phyloP scores from a whole-genome alignment of 2,329 filamentous ascomycete genomes.

The Intubia oerlemansii region DNA sequence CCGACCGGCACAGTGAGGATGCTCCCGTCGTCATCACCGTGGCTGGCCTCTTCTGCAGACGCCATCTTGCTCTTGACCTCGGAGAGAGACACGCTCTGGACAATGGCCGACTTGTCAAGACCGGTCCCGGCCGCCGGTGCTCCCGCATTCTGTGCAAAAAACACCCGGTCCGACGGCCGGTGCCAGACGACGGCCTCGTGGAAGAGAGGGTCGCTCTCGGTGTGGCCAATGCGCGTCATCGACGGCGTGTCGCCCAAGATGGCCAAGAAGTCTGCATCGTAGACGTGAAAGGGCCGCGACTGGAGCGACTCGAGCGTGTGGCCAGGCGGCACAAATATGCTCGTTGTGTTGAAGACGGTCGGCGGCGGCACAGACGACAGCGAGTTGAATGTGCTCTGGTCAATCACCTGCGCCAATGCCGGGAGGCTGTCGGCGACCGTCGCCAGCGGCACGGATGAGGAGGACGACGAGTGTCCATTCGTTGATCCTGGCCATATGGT shows the following conservation, averaged over 20 bases:
- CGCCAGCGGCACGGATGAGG: too few species aligned
- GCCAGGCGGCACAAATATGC: constrained; percentile 21
- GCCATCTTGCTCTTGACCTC: constrained; percentile 26
- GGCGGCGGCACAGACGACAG: constrained; percentile 19
- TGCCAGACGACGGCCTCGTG: constrained; percentile 34
- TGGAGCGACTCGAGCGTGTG: constrained; percentile 16
- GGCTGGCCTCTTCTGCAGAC: constrained; percentile 18
- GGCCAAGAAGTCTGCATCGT: constrained; percentile 26
- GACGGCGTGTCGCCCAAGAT: constrained; percentile 27
- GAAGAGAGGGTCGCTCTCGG: constrained; percentile 23
- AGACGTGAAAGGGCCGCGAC: constrained; percentile 24
- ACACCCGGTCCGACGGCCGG: constrained; percentile 26
- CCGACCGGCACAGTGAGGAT: constrained; percentile 13
- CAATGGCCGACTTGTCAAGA: constrained; percentile 25
- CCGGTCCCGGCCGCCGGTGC: constrained; percentile 24
- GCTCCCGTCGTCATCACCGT: constrained; percentile 1
- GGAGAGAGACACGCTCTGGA: too few species aligned
- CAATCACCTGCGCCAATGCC: constrained; percentile 19
- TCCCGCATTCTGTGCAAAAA: constrained; percentile 32
- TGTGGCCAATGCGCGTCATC: constrained; percentile 24
- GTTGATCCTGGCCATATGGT: too few species aligned
- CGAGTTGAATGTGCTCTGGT: constrained; percentile 22
- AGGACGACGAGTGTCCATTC: too few species aligned
- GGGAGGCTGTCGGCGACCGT: too few species aligned
- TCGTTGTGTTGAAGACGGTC: constrained; percentile 13